Base-by-base conservation (phyloP, 129 eudicot species). In the Mikania micrantha region DNA sequence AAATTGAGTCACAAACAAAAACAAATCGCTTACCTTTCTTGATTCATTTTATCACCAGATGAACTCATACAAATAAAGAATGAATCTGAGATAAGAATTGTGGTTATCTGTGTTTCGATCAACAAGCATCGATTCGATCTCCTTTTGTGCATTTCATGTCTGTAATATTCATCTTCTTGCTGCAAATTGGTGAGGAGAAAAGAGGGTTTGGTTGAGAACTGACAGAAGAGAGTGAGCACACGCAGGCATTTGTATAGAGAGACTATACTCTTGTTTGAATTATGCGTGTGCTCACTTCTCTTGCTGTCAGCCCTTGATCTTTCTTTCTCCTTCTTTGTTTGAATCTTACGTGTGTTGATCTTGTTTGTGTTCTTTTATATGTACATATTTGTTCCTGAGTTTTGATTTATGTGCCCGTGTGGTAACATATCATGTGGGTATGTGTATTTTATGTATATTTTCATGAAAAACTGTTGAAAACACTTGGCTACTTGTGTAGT, bases 181-280 rank as follows among this genome's bases (percentile, higher is more conserved):
- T 53, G 60, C 60, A 24, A 22, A 53, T 53, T 24, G 29, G 0
- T 44, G 16, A 9, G 72, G 68, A 36, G 80, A 65, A 71, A 45
- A 32, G 31, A 39, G 64, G 36, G 56, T 67, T 47, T 48, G 80
- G 80, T 71, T 31, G 78, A 64, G 53, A 73, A 28, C 70, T 81
- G 86, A 78, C 83, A 82, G 82, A 74, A 82, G 77, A 82, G 87
- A 78, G 83, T 74, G 87, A 82, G 87, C 74, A 78, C 75, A 78
- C 76, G 86, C 73, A 77, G 67, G 53, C 83, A 60, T 47, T 42
- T 66, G 76, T 82, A 69, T 78, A 82, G 76, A 50, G 63, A 49
- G 60, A 77, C 71, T 78, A 74, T 74, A 69, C 69, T 15, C 39
- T 74, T 74, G 76, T 69, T 68, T 36, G 39, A 64, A 25, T 61